These are phyloP conservation scores for Filobasidium floriforme DNA, from an alignment of 768 basidiomycete genomes.

Conservation along the genomic window DNA sequence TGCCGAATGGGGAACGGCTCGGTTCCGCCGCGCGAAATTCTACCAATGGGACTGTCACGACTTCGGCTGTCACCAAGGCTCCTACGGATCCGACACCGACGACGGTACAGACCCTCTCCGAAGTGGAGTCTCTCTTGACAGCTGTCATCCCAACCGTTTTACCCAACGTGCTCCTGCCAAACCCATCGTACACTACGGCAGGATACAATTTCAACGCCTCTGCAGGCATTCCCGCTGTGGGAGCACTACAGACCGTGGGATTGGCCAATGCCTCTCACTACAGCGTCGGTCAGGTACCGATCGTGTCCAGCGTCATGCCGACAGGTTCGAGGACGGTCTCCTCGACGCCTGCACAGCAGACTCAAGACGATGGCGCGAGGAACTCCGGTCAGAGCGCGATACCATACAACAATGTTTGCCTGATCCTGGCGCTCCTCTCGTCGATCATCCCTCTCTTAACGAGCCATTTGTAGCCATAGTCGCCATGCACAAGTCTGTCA, in stretches of 20 bases:
- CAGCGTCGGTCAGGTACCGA: conserved; percentile 9
- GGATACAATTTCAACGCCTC: conserved; percentile 19
- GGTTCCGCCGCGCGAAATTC: not conserved
- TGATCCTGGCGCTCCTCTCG: too few species aligned
- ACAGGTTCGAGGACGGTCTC: too few species aligned
- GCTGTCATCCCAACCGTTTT: conserved; percentile 18
- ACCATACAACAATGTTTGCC: too few species aligned
- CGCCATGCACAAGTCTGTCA: too few species aligned
- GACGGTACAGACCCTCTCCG: conserved; percentile 11
- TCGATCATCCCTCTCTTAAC: too few species aligned
- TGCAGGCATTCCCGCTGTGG: conserved; percentile 5
- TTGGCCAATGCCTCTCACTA: conserved; percentile 20
- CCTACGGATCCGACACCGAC: conserved; percentile 13
- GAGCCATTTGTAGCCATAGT: too few species aligned
- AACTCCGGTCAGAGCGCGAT: too few species aligned
- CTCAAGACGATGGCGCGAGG: too few species aligned
- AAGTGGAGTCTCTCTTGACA: conserved; percentile 15
- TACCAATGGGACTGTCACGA: conserved; percentile 6
- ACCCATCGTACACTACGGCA: conserved; percentile 22
- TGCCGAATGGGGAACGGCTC: conserved; percentile 15
- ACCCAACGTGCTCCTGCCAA: conserved; percentile 23
- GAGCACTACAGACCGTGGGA: conserved; percentile 14
- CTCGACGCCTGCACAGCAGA: too few species aligned
- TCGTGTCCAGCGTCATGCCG: conserved; percentile 9
- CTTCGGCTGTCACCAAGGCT: not conserved